Evolutionary conservation across 2,329 filamentous ascomycete genomes (phyloP).

Genomic region (Pyricularia sp.): DNA sequence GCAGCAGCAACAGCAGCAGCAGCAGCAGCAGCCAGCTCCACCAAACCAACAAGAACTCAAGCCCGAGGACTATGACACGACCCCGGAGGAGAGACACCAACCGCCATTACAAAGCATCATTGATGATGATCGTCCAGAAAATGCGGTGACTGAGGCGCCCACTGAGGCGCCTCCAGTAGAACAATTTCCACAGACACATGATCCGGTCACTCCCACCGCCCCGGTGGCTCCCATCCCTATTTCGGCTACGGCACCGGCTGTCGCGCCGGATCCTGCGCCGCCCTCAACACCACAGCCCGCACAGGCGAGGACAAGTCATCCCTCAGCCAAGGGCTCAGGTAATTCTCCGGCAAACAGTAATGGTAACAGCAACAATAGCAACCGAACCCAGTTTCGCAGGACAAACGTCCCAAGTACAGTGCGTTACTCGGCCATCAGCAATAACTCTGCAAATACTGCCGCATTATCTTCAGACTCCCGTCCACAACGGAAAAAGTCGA

Average conservation of each 20-base stretch:
- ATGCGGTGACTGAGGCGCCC: neutral
- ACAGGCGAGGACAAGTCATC: conserved; percentile 4
- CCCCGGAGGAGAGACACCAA: neutral
- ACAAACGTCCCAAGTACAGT: conserved; percentile 26
- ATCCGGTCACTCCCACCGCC: neutral
- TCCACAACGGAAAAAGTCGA: conserved; percentile 44
- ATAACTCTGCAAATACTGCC: conserved; percentile 19
- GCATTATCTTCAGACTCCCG: conserved; percentile 11
- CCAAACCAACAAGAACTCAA: neutral
- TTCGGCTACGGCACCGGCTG: conserved; percentile 11
- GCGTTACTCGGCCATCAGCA: conserved; percentile 35
- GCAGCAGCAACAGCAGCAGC: conserved; percentile 2
- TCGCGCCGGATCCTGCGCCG: conserved; percentile 11
- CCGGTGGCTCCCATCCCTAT: conserved; percentile 8
- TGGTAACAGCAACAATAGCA: neutral
- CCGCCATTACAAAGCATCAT: neutral
- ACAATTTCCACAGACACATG: neutral
- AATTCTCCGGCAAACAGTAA: conserved; percentile 14
- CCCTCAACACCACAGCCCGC: neutral
- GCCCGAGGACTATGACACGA: neutral
- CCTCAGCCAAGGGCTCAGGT: conserved; percentile 6
- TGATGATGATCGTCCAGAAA: neutral
- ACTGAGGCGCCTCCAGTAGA: neutral
- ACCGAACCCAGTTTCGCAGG: conserved; percentile 7
- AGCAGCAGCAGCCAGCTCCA: neutral